A percentile compares a stretch with the other conserved stretches of the same genome.
phyloP scores from a whole-genome alignment of 495 filamentous ascomycete species.

The Cetradonia linearis region DNA sequence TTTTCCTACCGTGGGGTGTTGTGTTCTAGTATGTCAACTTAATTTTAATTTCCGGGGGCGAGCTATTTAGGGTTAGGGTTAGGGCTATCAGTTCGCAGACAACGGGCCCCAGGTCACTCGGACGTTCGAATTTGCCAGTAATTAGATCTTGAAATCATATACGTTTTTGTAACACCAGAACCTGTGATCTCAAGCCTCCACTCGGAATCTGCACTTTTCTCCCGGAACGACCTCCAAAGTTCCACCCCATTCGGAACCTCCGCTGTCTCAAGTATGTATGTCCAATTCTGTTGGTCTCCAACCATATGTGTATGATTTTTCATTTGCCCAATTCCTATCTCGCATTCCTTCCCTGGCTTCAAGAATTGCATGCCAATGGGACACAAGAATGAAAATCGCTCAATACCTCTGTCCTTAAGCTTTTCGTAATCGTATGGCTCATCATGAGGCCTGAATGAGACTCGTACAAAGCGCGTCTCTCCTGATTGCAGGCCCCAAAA shows the following conservation, averaged over 20 bases:
- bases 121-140: too few species aligned
- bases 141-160: too few species aligned
- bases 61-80: not conserved
- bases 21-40: not conserved
- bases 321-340: slow-evolving; percentile 7
- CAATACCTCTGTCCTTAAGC: slow-evolving; percentile 2
- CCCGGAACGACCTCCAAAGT: not conserved
- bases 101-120: too few species aligned
- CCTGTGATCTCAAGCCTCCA: not conserved
- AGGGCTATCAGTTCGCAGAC: too few species aligned
- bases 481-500: slow-evolving; percentile 1
- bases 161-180: too few species aligned
- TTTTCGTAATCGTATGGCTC: not conserved
- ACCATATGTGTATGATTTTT: too few species aligned
- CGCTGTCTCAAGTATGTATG: too few species aligned
- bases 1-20: not conserved
- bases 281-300: too few species aligned
- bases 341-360: not conserved
- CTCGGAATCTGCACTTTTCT: not conserved
- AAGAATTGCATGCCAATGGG: slow-evolving; percentile 9
- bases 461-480: not conserved
- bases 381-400: not conserved
- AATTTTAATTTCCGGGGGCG: too few species aligned
- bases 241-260: not conserved
- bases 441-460: slow-evolving; percentile 2